Conservation (phyloP, 2,329 filamentous ascomycete genomes). For the Claviceps cyperi region DNA sequence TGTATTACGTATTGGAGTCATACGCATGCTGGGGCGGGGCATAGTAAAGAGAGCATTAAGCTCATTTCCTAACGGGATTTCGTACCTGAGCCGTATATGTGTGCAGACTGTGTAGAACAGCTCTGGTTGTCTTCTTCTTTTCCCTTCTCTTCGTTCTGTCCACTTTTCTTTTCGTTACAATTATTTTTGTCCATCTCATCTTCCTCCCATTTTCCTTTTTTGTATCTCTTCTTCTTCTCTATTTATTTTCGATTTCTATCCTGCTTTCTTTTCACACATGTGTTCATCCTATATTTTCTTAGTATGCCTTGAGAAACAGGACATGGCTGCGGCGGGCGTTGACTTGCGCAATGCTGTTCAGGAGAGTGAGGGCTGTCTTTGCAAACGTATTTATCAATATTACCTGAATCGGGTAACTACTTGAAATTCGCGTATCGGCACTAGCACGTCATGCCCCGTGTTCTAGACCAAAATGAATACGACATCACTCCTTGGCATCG, state of each 20-base stretch:
- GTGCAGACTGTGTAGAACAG: not conserved
- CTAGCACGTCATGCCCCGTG: too few relatives aligned
- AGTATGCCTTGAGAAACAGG: not conserved
- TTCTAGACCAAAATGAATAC: too few relatives aligned
- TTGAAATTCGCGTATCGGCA: too few relatives aligned
- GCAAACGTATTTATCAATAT: too few relatives aligned
- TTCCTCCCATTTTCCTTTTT: not conserved
- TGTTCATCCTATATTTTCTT: not conserved
- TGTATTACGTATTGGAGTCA: conserved; percentile 16
- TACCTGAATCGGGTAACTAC: too few relatives aligned
- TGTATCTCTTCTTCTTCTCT: not conserved
- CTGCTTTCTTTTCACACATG: too few relatives aligned
- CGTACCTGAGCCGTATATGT: too few relatives aligned
- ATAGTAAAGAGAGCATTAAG: not conserved
- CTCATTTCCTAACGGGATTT: not conserved
- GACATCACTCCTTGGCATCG: too few relatives aligned
- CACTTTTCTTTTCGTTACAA: not conserved
- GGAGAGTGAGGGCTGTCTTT: too few relatives aligned
- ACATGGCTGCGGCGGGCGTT: not conserved
- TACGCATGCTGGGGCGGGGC: conserved; percentile 7
- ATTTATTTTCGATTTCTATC: too few relatives aligned
- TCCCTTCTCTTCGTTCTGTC: not conserved
- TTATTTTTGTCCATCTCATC: too few relatives aligned
- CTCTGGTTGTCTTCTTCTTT: not conserved
- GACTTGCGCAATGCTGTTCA: too few relatives aligned